Percentiles rank a stretch among this genome's conserved stretches.
Evolutionary conservation across 495 filamentous ascomycete genomes (phyloP).

Genomic region (Cercophora newfieldiana): DNA sequence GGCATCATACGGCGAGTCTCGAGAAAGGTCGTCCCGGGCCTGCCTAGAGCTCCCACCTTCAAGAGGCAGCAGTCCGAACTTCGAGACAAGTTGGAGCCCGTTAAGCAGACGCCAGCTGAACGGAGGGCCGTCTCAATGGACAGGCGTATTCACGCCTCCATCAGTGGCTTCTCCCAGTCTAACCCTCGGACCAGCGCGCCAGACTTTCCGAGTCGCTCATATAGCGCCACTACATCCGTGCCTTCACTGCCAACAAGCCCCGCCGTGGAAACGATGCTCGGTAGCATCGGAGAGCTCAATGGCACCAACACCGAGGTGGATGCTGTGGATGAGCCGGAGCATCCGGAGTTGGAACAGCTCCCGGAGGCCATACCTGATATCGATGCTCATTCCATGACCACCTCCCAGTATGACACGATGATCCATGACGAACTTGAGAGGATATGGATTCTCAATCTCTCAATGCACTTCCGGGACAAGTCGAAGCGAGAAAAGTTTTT

Average conservation of each 20-base stretch:
- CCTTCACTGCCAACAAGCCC: conserved; percentile 35
- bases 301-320: conserved; percentile 19
- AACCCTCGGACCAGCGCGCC: conserved; percentile 48
- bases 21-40: conserved; percentile 72
- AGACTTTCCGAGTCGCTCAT: conserved; percentile 35
- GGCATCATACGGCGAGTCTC: conserved; percentile 53
- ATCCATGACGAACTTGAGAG: conserved; percentile 80
- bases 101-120: conserved; percentile 59
- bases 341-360: conserved; percentile 8
- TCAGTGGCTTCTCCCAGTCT: conserved; percentile 27
- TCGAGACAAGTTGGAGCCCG: conserved; percentile 67
- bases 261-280: conserved; percentile 30
- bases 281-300: conserved; percentile 20
- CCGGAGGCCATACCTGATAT: conserved; percentile 30
- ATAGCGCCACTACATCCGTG: conserved; percentile 20
- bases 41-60: conserved; percentile 74
- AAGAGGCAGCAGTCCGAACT: conserved; percentile 79
- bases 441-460: conserved; percentile 94
- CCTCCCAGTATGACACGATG: conserved; percentile 55
- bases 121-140: conserved; percentile 75
- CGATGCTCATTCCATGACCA: conserved; percentile 49
- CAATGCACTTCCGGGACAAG: conserved; percentile 96
- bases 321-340: conserved; percentile 10
- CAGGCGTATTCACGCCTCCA: conserved; percentile 50
- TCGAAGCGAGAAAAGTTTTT: conserved; percentile 98